Base-by-base conservation (phyloP, 2,329 filamentous ascomycete species). In the Diaporthe velutina region DNA sequence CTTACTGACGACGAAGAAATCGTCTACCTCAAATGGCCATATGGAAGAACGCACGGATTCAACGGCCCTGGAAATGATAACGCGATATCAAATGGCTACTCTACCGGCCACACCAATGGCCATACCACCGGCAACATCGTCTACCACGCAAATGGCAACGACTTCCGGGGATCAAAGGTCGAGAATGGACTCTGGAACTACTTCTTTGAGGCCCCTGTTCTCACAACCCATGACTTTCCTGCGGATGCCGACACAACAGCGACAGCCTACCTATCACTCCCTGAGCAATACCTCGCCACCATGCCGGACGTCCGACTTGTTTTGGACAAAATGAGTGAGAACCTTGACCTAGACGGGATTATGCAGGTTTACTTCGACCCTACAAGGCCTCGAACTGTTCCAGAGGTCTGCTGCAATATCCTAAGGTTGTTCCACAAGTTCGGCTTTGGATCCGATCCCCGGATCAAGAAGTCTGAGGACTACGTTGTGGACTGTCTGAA, bases 341-440 rank as follows among this genome's bases (percentile, higher is more conserved):
- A 35, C 9, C 4, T 57, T 17, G 54, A 57, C 30, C 7, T 4
- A 13, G 54, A 57, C 30, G 54, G 54, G 30, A 57, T 57, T 22
- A 57, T 57, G 30, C 54, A 35, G 54, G 19, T 35, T 6, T 57
- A 57, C 5, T 57, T 57, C 6, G 54, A 57, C n/a, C 8, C 30
- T 10, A 7, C 22, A n/a, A 22, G 54, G 30, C 54, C 54, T 35
- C 54, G 54, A n/a, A 57, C 54, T 57, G 30, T n/a, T 10, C 30
- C 54, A 57, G 54, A 57, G 12, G 54, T 57, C 54, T 57, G 54
- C 19, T 57, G 54, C 19, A 57, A 57, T n/a, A 57, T 57, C 19
- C 54, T 57, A 9, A 57, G 54, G 19, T 6, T 57, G 30, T 57
- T 57, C 30, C 30, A 57, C 30, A 57, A 57, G 54, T 57, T 35